Evolutionary conservation across 1,284 basidiomycete genomes (phyloP).

Genomic region (Microbotryomycetes sp.): DNA sequence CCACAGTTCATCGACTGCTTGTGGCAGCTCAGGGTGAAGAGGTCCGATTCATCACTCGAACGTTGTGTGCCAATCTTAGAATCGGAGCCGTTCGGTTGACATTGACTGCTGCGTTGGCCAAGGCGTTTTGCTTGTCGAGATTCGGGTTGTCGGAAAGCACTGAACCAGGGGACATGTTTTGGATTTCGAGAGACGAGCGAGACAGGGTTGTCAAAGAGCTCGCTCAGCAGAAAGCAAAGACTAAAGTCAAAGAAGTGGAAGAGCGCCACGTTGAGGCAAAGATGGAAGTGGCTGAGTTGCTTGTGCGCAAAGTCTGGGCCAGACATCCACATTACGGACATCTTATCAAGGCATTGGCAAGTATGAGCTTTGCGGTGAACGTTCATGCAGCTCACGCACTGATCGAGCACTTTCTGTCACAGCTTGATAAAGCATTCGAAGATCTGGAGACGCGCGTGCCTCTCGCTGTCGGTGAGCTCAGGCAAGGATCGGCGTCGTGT

Average conservation of each 20-base stretch:
- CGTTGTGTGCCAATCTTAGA: constrained; percentile 70
- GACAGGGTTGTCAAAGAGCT: not conserved
- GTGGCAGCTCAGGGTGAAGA: constrained; percentile 82
- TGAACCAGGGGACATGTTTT: not conserved
- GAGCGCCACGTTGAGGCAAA: constrained; percentile 40
- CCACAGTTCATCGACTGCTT: constrained; percentile 71
- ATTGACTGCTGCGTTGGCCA: constrained; percentile 72
- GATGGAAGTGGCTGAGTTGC: constrained; percentile 38
- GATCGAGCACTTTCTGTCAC: constrained; percentile 45
- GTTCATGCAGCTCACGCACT: no score
- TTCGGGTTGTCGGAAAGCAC: not conserved
- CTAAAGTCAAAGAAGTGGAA: constrained; percentile 18
- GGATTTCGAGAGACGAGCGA: constrained; percentile 9
- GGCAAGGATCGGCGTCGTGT: not conserved
- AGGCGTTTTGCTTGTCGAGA: constrained; percentile 59
- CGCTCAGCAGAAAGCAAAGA: constrained; percentile 3
- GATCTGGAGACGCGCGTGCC: constrained; percentile 51
- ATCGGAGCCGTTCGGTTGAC: constrained; percentile 76
- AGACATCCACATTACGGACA: constrained; percentile 83
- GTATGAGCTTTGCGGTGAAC: constrained; percentile 23
- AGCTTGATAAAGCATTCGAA: constrained; percentile 50
- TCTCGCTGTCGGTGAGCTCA: constrained; percentile 61
- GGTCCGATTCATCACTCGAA: constrained; percentile 73
- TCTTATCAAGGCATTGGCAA: constrained; percentile 57
- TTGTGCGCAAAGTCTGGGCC: constrained; percentile 71